Conservation (phyloP, 345 rosid genomes). For the Chamaenerion angustifolium region DNA sequence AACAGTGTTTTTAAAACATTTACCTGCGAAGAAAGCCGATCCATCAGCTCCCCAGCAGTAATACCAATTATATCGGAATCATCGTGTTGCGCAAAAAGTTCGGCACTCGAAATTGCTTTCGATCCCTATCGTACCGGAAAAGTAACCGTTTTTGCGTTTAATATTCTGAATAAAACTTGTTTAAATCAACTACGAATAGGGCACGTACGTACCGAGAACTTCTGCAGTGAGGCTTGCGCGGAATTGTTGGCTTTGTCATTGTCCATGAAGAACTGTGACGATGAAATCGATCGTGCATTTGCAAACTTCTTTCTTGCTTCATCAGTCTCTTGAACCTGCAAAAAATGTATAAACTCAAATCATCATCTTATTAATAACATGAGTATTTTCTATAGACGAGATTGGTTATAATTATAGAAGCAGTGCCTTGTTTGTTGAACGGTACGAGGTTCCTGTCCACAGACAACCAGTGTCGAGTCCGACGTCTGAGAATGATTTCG, state of each 20-base stretch:
- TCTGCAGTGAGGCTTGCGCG: slow-evolving; percentile 75
- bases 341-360: slow-evolving; percentile 3
- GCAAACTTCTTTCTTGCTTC: slow-evolving; percentile 96
- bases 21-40: slow-evolving; percentile 83
- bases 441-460: slow-evolving; percentile 44
- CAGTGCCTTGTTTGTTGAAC: slow-evolving; percentile 46
- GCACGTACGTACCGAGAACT: slow-evolving; percentile 57
- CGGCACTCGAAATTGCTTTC: slow-evolving; percentile 86
- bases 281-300: slow-evolving; percentile 91
- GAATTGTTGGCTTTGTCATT: slow-evolving; percentile 44
- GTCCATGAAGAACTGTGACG: slow-evolving; percentile 78
- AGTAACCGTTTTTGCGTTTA: too few relatives aligned
- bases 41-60: slow-evolving; percentile 75
- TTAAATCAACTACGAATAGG: too few relatives aligned
- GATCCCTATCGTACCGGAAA: slow-evolving; percentile 37
- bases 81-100: slow-evolving; percentile 49
- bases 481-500: slow-evolving; percentile 74
- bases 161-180: too few relatives aligned
- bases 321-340: slow-evolving; percentile 77
- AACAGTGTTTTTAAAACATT: not conserved
- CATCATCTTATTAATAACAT: too few relatives aligned
- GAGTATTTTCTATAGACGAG: not conserved
- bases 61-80: slow-evolving; percentile 40
- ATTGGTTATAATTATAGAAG: not conserved
- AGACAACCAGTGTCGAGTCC: slow-evolving; percentile 69